These are phyloP conservation scores for Graphilbum ipis-grandicollis DNA, from an alignment of 2,329 filamentous ascomycete species.

Conservation along the genomic window DNA sequence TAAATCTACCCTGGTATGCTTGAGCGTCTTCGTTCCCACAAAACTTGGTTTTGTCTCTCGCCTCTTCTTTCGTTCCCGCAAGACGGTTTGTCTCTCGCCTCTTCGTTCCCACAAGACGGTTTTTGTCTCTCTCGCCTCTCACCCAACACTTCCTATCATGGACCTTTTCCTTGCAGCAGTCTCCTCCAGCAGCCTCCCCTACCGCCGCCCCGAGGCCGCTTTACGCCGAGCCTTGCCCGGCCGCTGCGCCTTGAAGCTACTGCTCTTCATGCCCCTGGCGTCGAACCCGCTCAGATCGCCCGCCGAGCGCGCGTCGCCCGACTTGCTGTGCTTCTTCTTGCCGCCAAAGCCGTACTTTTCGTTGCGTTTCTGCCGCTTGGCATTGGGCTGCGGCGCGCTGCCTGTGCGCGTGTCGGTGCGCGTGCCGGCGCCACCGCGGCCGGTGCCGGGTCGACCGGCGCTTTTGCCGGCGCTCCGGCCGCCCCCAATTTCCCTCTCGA, in stretches of 20 bases:
- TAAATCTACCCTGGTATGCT: no score
- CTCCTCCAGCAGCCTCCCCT: background rate
- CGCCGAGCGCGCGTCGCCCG: constrained; percentile 69
- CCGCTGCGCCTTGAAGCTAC: constrained; percentile 12
- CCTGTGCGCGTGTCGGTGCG: constrained; percentile 18
- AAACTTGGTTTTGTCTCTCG: no score
- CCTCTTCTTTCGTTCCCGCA: no score
- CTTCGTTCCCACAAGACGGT: no score
- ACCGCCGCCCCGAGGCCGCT: constrained; percentile 19
- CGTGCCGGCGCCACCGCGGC: constrained; percentile 16
- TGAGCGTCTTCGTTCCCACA: no score
- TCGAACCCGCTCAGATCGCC: constrained; percentile 70
- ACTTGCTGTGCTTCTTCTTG: constrained; percentile 86
- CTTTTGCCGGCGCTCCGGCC: no score
- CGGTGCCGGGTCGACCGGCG: constrained; percentile 17
- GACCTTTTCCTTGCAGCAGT: no score
- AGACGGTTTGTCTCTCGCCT: no score
- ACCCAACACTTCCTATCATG: no score
- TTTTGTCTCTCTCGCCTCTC: no score
- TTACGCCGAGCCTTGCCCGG: constrained; percentile 32
- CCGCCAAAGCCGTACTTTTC: constrained; percentile 90
- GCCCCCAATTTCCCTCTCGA: constrained; percentile 47
- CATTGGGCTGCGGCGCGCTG: constrained; percentile 22
- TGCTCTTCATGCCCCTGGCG: constrained; percentile 68
- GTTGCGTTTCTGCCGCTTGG: constrained; percentile 85